These are phyloP conservation scores for Pelargonium australe DNA, from an alignment of 441 rosid species.

Conservation along the genomic window DNA sequence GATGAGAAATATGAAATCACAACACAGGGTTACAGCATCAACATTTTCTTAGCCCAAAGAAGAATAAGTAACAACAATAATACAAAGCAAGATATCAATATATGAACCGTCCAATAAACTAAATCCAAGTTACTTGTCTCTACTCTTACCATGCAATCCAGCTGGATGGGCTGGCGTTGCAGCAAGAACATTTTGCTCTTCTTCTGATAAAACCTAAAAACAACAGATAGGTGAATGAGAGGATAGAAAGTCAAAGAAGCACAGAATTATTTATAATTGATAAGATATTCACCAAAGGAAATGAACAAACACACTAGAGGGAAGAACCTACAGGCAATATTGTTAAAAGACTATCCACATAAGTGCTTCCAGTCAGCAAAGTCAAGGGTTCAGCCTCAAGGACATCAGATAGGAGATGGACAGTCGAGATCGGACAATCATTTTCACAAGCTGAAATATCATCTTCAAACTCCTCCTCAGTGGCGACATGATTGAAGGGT, in stretches of 20 bases:
- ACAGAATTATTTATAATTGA: not conserved
- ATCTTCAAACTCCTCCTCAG: slow-evolving; percentile 37
- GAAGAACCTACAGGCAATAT: slow-evolving; percentile 55
- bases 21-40: too few species aligned
- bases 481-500: slow-evolving; percentile 37
- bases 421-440: slow-evolving; percentile 44
- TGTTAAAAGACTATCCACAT: slow-evolving; percentile 60
- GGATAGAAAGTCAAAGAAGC: not conserved
- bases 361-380: slow-evolving; percentile 50
- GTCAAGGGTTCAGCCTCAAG: slow-evolving; percentile 53
- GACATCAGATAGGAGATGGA: slow-evolving; percentile 58
- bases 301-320: not conserved
- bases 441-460: slow-evolving; percentile 34
- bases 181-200: slow-evolving; percentile 81
- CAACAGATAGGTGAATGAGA: slow-evolving; percentile 6
- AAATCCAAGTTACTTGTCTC: too few species aligned
- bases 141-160: slow-evolving; percentile 62
- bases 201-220: slow-evolving; percentile 68
- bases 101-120: too few species aligned
- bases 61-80: too few species aligned
- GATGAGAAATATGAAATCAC: too few species aligned
- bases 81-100: too few species aligned
- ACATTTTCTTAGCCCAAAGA: too few species aligned
- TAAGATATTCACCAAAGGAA: not conserved
- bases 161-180: slow-evolving; percentile 90